A percentile compares a stretch with the other conserved stretches of the same genome.
Conservation (phyloP, 768 basidiomycete species). For the Wakefieldia striispora region DNA sequence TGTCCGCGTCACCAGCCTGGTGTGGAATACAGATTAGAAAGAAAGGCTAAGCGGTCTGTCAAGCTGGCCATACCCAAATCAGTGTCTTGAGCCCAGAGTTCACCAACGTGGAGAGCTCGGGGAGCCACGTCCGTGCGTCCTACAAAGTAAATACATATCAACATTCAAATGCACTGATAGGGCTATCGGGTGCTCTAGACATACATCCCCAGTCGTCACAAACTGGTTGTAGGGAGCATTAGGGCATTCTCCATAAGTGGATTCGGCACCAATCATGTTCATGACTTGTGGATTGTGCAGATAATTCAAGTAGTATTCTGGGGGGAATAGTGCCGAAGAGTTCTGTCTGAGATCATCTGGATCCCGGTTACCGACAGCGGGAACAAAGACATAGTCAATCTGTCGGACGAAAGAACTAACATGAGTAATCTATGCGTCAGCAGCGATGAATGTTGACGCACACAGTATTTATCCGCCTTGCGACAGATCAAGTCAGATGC, state of each 20-base stretch:
- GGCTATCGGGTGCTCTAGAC: slow-evolving; percentile 7
- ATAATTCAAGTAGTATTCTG: slow-evolving; percentile 53
- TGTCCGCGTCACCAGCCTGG: slow-evolving; percentile 30
- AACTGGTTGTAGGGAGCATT: slow-evolving; percentile 43
- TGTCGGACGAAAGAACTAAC: slow-evolving; percentile 15
- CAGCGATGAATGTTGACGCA: slow-evolving; percentile 30
- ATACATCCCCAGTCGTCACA: slow-evolving; percentile 53
- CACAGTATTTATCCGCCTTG: slow-evolving; percentile 55
- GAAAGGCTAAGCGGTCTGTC: neutral
- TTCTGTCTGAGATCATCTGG: slow-evolving; percentile 59
- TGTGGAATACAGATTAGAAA: neutral
- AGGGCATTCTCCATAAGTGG: slow-evolving; percentile 48
- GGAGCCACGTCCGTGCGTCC: slow-evolving; percentile 38
- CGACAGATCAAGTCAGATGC: slow-evolving; percentile 50
- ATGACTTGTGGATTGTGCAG: slow-evolving; percentile 37
- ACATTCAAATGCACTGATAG: neutral
- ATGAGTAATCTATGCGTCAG: neutral
- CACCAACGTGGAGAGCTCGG: slow-evolving; percentile 35
- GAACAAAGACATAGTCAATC: slow-evolving; percentile 46
- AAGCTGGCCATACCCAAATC: slow-evolving; percentile 35
- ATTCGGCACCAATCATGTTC: slow-evolving; percentile 52
- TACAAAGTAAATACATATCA: neutral
- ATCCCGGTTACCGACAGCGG: slow-evolving; percentile 53
- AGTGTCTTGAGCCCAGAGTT: slow-evolving; percentile 38
- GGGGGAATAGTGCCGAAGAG: slow-evolving; percentile 50